phyloP scores from a whole-genome alignment of 78 protist species.

The Dictyostelium capitatum region DNA sequence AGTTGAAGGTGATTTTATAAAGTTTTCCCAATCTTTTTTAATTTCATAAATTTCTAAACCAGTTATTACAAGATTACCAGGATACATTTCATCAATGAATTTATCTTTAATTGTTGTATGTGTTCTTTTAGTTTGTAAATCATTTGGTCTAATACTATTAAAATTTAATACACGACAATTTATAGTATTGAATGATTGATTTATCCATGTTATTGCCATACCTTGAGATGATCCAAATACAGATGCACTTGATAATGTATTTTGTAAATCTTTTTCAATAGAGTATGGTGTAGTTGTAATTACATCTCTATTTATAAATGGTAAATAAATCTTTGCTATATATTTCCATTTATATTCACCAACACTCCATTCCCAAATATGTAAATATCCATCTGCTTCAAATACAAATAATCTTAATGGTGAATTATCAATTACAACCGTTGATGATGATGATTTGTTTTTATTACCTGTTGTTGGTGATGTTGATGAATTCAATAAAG shows the following conservation, averaged over 20 bases:
- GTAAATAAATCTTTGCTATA: slow-evolving; percentile 29
- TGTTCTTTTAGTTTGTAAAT: not conserved
- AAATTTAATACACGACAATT: slow-evolving; percentile 16
- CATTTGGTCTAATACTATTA: not conserved
- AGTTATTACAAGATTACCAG: not conserved
- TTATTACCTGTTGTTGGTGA: not conserved
- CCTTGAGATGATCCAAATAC: slow-evolving; percentile 45
- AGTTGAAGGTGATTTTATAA: not conserved
- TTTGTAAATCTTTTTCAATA: not conserved
- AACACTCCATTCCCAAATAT: slow-evolving; percentile 52
- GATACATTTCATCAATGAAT: slow-evolving; percentile 20
- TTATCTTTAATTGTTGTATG: not conserved
- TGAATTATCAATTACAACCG: not conserved
- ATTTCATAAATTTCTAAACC: slow-evolving; percentile 34
- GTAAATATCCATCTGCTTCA: slow-evolving; percentile 53
- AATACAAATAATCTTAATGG: slow-evolving; percentile 71
- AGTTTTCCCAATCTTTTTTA: slow-evolving; percentile 40
- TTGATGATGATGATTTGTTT: not conserved
- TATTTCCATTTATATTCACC: slow-evolving; percentile 55
- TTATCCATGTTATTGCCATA: slow-evolving; percentile 5
- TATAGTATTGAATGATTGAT: not conserved
- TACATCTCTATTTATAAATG: not conserved
- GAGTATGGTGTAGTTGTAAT: not conserved
- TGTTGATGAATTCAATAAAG: not conserved
- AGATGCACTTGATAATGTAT: not conserved